phyloP scores from a whole-genome alignment of 169 alveolate species.

The Theileria annulata region DNA sequence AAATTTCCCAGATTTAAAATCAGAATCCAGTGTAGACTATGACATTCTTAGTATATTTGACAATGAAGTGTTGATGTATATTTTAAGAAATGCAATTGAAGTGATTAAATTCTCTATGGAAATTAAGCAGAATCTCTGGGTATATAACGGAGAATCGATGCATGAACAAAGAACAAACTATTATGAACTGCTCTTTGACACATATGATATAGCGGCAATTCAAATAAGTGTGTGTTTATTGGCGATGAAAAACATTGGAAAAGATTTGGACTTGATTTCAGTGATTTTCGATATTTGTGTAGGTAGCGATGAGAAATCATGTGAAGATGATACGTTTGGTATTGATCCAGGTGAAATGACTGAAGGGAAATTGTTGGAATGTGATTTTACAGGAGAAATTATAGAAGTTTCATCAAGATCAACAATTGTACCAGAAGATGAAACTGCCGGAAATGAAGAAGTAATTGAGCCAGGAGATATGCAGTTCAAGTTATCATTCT shows the following conservation, averaged over 20 bases:
- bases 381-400: neutral
- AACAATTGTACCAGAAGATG: neutral
- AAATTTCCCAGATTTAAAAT: neutral
- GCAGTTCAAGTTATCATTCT: constrained; percentile 18
- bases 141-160: constrained; percentile 66
- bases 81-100: constrained; percentile 14
- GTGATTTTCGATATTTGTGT: constrained; percentile 16
- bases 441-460: neutral
- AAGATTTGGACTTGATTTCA: neutral
- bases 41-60: constrained; percentile 16
- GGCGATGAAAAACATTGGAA: constrained; percentile 31
- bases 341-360: neutral
- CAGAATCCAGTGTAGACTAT: neutral
- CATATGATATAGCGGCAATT: constrained; percentile 41
- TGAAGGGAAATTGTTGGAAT: neutral
- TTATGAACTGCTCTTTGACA: constrained; percentile 20
- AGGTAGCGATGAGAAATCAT: neutral
- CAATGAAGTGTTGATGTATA: constrained; percentile 35
- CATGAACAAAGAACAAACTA: constrained; percentile 50
- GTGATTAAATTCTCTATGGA: constrained; percentile 40
- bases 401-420: neutral
- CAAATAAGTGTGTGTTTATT: constrained; percentile 33
- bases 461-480: constrained; percentile 37
- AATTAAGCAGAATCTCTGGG: constrained; percentile 53
- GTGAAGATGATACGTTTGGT: neutral